Conservation (phyloP, 2,329 filamentous ascomycete genomes). For the Colletotrichum simmondsii region DNA sequence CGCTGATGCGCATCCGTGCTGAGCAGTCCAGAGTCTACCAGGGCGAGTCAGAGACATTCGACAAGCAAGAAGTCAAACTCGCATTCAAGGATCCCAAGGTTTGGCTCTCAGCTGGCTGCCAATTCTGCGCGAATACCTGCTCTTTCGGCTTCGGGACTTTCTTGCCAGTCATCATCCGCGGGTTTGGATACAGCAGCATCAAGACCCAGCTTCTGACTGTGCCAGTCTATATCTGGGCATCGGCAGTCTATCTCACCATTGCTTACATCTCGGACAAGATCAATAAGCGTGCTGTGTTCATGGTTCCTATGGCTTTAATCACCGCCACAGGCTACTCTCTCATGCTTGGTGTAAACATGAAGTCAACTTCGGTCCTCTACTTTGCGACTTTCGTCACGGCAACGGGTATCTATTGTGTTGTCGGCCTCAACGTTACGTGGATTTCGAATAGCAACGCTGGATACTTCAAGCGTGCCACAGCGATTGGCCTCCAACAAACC, state of each 20-base stretch:
- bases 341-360: conserved; percentile 58
- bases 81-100: conserved; percentile 63
- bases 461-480: conserved; percentile 57
- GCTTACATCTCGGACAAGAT: conserved; percentile 58
- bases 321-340: conserved; percentile 64
- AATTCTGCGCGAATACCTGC: conserved; percentile 64
- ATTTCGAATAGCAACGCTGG: conserved; percentile 56
- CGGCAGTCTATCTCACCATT: conserved; percentile 54
- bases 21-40: conserved; percentile 55
- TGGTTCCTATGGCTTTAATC: conserved; percentile 50
- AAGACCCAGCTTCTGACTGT: conserved; percentile 66
- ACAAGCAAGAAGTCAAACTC: conserved; percentile 59
- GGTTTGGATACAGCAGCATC: conserved; percentile 61
- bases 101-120: conserved; percentile 58
- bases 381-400: conserved; percentile 25
- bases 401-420: conserved; percentile 15
- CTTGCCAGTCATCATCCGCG: conserved; percentile 64
- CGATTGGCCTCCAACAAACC: conserved; percentile 50
- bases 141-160: conserved; percentile 69
- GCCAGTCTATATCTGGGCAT: conserved; percentile 65
- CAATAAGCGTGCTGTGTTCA: conserved; percentile 55
- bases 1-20: conserved; percentile 60
- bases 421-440: conserved; percentile 59
- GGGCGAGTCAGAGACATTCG: conserved; percentile 59
- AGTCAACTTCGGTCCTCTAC: conserved; percentile 37